A percentile compares a stretch with the other conserved stretches of the same genome.
phyloP scores from a whole-genome alignment of 177 flowering plant genomes.

The Vitis hybrid region DNA sequence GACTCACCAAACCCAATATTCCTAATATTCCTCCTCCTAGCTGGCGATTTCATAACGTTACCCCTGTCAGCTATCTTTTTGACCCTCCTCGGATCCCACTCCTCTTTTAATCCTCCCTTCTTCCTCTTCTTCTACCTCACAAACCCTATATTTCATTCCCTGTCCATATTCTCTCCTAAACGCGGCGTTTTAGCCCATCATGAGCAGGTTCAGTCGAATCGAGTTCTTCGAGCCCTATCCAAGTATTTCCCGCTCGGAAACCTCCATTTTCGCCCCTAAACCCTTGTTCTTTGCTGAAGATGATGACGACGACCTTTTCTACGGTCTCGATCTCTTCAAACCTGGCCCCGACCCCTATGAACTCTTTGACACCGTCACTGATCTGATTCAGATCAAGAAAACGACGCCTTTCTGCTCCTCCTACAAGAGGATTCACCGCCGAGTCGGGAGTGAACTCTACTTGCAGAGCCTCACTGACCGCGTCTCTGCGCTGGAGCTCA shows the following conservation, averaged over 20 bases:
- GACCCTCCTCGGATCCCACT: neutral
- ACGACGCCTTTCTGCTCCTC: conserved; percentile 42
- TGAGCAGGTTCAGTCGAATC: conserved; percentile 44
- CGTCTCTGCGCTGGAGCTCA: conserved; percentile 67
- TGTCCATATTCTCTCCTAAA: neutral
- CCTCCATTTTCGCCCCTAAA: conserved; percentile 41
- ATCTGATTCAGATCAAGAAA: conserved; percentile 58
- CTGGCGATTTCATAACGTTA: neutral
- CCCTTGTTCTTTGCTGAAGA: conserved; percentile 26
- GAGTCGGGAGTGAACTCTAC: conserved; percentile 25
- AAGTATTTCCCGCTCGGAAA: conserved; percentile 28
- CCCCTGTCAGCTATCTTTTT: conserved; percentile 19
- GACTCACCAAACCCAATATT: neutral
- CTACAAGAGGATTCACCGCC: conserved; percentile 35
- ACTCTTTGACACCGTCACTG: conserved; percentile 47
- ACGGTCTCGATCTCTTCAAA: conserved; percentile 36
- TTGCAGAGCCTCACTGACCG: conserved; percentile 57
- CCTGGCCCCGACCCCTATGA: conserved; percentile 28
- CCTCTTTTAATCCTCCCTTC: conserved; percentile 3
- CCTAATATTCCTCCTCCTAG: no score
- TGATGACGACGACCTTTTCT: conserved; percentile 26
- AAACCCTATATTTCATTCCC: conserved; percentile 11
- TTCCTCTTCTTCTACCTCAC: neutral
- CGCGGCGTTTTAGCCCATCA: conserved; percentile 16
- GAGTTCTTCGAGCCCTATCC: conserved; percentile 49